These are phyloP conservation scores for Nicotiana rustica DNA, from an alignment of 305 asterid species.

Conservation along the genomic window DNA sequence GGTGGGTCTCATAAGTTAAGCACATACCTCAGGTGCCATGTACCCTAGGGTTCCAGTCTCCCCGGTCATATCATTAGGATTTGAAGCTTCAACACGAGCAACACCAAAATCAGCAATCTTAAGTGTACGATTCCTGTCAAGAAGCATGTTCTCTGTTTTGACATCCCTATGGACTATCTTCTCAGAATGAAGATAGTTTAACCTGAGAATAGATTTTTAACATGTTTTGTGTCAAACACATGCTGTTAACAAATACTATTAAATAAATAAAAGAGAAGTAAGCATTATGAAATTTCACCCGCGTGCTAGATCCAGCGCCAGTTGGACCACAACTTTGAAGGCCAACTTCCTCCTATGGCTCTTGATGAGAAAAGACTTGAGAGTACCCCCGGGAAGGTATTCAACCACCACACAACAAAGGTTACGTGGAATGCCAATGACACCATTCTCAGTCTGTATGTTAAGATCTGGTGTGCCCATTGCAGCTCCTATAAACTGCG, in stretches of 20 bases:
- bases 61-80: conserved; percentile 86
- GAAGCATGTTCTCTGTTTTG: conserved; percentile 86
- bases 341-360: conserved; percentile 67
- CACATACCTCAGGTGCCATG: conserved; percentile 85
- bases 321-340: conserved; percentile 73
- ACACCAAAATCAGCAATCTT: conserved; percentile 88
- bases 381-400: conserved; percentile 75
- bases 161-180: conserved; percentile 85
- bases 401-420: conserved; percentile 81
- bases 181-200: conserved; percentile 72
- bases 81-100: conserved; percentile 81
- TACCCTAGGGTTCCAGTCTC: conserved; percentile 88
- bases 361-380: conserved; percentile 72
- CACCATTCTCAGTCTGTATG: conserved; percentile 63
- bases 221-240: neutral
- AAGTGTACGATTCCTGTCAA: conserved; percentile 66
- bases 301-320: conserved; percentile 80
- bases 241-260: neutral
- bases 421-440: conserved; percentile 57
- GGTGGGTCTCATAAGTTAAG: conserved; percentile 20
- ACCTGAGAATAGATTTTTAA: conserved; percentile 42
- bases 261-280: neutral
- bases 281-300: conserved; percentile 53
- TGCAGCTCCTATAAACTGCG: conserved; percentile 80
- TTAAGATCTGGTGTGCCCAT: conserved; percentile 63